These are phyloP conservation scores for Umbelopsis sp. DNA, from an alignment of 192 early-diverging fungal genomes.

Conservation along the genomic window DNA sequence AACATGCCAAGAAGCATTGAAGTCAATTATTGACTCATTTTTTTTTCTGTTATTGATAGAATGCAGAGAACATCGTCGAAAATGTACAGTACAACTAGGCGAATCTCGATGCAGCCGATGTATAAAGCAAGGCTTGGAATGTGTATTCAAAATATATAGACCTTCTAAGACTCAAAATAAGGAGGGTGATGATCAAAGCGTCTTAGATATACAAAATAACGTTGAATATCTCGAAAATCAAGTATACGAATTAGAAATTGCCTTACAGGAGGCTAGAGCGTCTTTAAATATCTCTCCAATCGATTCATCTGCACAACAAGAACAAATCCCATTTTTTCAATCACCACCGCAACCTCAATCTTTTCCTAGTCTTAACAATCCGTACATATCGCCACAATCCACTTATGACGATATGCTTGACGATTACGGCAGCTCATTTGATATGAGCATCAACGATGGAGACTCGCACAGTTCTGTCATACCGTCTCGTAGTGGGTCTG, in stretches of 20 bases:
- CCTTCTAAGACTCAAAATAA: not conserved
- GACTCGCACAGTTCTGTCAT: no score
- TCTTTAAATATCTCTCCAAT: not conserved
- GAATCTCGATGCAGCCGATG: not conserved
- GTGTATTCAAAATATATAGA: not conserved
- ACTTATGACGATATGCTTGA: no score
- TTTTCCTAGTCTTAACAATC: no score
- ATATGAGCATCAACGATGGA: no score
- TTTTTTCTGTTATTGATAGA: not conserved
- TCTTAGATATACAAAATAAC: not conserved
- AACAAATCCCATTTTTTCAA: not conserved
- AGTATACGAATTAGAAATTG: not conserved
- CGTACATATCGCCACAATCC: no score
- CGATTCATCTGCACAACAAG: not conserved
- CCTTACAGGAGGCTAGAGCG: not conserved
- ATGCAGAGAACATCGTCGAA: slow-evolving; percentile 8
- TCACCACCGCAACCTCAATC: no score
- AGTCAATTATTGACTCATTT: not conserved
- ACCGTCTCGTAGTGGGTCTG: not conserved
- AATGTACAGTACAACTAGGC: not conserved
- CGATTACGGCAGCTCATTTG: no score
- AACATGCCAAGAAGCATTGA: not conserved
- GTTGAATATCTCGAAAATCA: not conserved
- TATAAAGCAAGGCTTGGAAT: not conserved
- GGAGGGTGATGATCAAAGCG: not conserved